Conservation (phyloP, 768 basidiomycete species). For the Leccinum longicurvipes region DNA sequence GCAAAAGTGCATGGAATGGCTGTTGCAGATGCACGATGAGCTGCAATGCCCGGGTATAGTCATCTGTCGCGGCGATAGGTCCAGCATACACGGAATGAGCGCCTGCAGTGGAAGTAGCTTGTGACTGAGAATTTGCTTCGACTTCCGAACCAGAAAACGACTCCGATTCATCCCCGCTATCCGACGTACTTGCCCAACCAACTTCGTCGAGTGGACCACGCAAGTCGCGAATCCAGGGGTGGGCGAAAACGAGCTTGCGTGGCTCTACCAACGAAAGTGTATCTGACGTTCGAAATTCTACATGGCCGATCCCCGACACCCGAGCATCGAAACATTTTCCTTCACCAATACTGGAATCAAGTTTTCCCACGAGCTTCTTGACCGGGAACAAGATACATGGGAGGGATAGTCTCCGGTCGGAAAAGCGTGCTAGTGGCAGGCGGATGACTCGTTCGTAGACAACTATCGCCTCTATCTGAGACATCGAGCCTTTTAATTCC, state of each 20-base stretch:
- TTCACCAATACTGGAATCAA: background rate
- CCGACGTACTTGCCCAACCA: background rate
- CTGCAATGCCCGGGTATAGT: slow-evolving; percentile 1
- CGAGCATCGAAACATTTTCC: background rate
- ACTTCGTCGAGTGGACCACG: background rate
- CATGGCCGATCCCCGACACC: slow-evolving; percentile 1
- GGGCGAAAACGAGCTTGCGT: slow-evolving; percentile 1
- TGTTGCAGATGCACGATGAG: slow-evolving; percentile 6
- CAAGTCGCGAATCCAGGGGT: slow-evolving; percentile 15
- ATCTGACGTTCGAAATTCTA: background rate
- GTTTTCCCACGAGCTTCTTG: background rate
- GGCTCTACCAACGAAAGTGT: background rate
- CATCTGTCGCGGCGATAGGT: background rate
- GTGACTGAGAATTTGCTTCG: background rate
- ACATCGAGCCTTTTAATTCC: background rate
- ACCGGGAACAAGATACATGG: slow-evolving; percentile 10
- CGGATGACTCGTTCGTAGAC: background rate
- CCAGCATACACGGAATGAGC: background rate
- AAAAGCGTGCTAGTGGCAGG: background rate
- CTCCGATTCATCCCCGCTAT: background rate
- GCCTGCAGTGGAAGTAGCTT: background rate
- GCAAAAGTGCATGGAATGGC: slow-evolving; percentile 7
- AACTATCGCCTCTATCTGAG: background rate
- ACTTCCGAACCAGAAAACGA: background rate
- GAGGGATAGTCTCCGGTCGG: slow-evolving; percentile 2